Evolutionary conservation across 345 rosid genomes (phyloP), one percentile per base, ranked within the genome.

Genomic region (Lepidium didymum): DNA sequence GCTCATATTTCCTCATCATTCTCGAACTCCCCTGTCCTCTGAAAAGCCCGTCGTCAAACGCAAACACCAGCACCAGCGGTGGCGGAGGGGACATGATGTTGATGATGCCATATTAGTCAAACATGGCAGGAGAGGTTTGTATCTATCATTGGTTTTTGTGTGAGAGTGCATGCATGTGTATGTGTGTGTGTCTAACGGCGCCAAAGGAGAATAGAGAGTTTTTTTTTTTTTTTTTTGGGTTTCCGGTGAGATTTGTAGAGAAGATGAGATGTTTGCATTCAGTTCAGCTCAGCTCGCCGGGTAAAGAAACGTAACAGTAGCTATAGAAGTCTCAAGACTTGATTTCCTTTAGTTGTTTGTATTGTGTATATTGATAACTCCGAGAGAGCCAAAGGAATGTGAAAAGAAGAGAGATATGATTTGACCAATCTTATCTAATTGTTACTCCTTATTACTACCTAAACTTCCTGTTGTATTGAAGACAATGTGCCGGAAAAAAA

Each of bases 1-100:
- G 90, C 69, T 86, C 89, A 33, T 88, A 84, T 70, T 90, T 93
- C 87, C 83, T 87, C 61, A 84, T 88, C 38, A 62, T 78, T 56
- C 83, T 90, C 11, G 96, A 88, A 74, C 89, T 90, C 50, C 88
- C 98, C 2, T 54, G 77, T 62, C 80, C 82, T 44, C 53, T 12
- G 58, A 71, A 62, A 62, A 41, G 46, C 27, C 23, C 44, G 10
- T 56, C 16, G 15, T 37, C 70, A 76, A 74, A 72, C n/a, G 76
- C 62, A 73, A 73, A 70, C 27, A 41, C 62, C 6, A 57, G 71
- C 37, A 51, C 62, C 8, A 50, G 71, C 14, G 70, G 50, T 14
- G 56, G 77, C 4, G 72, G 55, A 16, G 66, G 45, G 4, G 72
- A 67, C 62, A 58, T 66, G 77, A 64, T 64, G 76, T 16, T 64